These are phyloP conservation scores for Ustilago curta DNA, from an alignment of 1,284 basidiomycete genomes.

Conservation along the genomic window DNA sequence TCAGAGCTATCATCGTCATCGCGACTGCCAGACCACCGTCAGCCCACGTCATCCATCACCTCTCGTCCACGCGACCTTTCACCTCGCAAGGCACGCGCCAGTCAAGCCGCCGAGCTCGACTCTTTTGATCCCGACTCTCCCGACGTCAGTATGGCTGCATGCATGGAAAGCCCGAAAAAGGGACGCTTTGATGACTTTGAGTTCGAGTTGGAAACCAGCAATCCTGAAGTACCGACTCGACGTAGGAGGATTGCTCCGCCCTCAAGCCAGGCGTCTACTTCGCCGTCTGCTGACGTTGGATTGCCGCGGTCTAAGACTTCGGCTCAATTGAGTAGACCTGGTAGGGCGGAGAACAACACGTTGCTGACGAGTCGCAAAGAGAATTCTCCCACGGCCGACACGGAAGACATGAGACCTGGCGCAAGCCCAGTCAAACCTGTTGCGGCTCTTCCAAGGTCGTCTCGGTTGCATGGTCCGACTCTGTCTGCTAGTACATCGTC, in stretches of 20 bases:
- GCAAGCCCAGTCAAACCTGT: constrained; percentile 30
- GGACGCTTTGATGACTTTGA: constrained; percentile 50
- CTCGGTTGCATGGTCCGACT: constrained; percentile 21
- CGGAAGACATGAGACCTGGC: constrained; percentile 7
- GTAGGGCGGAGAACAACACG: neutral
- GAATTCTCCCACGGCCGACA: constrained; percentile 18
- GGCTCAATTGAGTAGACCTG: neutral
- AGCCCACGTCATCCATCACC: constrained; percentile 2
- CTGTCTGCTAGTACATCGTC: constrained; percentile 18
- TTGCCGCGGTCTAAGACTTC: constrained; percentile 36
- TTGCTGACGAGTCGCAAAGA: constrained; percentile 35
- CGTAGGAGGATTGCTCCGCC: constrained; percentile 19
- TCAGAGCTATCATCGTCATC: constrained; percentile 11
- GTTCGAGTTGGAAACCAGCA: constrained; percentile 46
- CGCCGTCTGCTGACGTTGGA: constrained; percentile 22
- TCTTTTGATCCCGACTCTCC: constrained; percentile 39
- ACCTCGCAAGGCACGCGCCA: constrained; percentile 27
- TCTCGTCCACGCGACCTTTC: constrained; percentile 15
- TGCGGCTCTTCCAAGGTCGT: constrained; percentile 13
- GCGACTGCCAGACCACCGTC: constrained; percentile 4
- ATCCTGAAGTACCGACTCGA: constrained; percentile 26
- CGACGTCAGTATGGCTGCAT: constrained; percentile 27
- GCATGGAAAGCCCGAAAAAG: constrained; percentile 50
- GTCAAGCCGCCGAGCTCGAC: constrained; percentile 25
- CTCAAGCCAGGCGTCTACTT: constrained; percentile 14